Evolutionary conservation across 352 stramenopile genomes (phyloP).

Genomic region (Phytophthora litchii): DNA sequence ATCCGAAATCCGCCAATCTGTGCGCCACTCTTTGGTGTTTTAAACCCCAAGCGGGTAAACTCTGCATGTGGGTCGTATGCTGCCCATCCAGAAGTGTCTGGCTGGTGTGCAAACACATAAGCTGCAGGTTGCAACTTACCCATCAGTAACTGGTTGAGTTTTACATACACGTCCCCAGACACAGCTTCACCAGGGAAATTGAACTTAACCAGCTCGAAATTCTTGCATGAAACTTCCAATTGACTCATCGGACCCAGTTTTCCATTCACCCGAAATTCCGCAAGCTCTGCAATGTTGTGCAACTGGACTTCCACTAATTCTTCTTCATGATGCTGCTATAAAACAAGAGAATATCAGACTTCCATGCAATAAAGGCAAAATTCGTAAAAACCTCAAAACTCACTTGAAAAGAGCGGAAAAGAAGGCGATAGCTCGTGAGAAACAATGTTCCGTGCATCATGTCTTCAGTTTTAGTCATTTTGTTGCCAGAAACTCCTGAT

Average conservation of each 20-base stretch:
- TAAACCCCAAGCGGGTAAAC: slow-evolving; percentile 66
- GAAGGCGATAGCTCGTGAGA: slow-evolving; percentile 69
- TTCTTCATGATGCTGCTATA: slow-evolving; percentile 34
- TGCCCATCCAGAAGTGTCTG: slow-evolving; percentile 58
- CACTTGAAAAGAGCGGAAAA: slow-evolving; percentile 80
- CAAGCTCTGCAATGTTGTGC: slow-evolving; percentile 79
- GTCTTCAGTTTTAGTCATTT: slow-evolving; percentile 16
- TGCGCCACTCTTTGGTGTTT: slow-evolving; percentile 37
- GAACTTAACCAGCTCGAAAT: slow-evolving; percentile 84
- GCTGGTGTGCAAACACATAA: slow-evolving; percentile 46
- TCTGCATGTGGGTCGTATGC: slow-evolving; percentile 62
- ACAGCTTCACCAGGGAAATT: slow-evolving; percentile 70
- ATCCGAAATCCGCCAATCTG: slow-evolving; percentile 67
- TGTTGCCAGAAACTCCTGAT: slow-evolving; percentile 28
- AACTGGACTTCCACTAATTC: slow-evolving; percentile 72
- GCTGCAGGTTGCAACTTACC: slow-evolving; percentile 57
- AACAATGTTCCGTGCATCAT: slow-evolving; percentile 74
- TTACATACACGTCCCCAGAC: slow-evolving; percentile 71
- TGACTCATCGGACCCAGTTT: slow-evolving; percentile 61
- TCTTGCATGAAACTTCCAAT: slow-evolving; percentile 87
- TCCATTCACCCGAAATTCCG: slow-evolving; percentile 52
- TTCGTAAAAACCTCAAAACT: slow-evolving; percentile 21
- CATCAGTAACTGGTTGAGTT: slow-evolving; percentile 64
- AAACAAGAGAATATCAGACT: slow-evolving; percentile 8
- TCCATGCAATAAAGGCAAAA: slow-evolving; percentile 9